Evolutionary conservation across 768 basidiomycete genomes (phyloP).

Genomic region (Lenzites betulinus): DNA sequence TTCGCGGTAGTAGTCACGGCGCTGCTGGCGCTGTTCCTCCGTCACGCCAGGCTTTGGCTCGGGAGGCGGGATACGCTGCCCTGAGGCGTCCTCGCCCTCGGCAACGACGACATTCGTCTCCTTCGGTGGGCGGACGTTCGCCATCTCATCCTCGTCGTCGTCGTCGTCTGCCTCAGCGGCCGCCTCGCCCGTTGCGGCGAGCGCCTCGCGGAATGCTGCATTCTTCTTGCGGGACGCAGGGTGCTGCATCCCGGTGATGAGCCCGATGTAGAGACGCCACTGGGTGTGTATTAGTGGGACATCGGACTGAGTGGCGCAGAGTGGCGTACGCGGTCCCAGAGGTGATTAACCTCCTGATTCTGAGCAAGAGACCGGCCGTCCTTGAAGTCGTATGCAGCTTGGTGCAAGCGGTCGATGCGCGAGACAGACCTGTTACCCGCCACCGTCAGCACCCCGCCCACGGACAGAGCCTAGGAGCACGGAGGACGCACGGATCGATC

Average conservation of each 20-base stretch:
- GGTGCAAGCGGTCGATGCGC: slow-evolving; percentile 55
- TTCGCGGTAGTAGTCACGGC: slow-evolving; percentile 26
- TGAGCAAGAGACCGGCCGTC: slow-evolving; percentile 41
- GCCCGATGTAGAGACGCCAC: slow-evolving; percentile 64
- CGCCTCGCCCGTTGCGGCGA: slow-evolving; percentile 25
- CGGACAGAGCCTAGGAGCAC: background rate
- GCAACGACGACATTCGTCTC: slow-evolving; percentile 11
- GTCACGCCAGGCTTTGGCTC: background rate
- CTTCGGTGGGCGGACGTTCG: slow-evolving; percentile 13
- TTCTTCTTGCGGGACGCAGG: slow-evolving; percentile 19
- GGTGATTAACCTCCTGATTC: slow-evolving; percentile 35
- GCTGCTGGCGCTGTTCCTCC: slow-evolving; percentile 20
- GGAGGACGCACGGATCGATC: slow-evolving; percentile 52
- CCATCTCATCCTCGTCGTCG: slow-evolving; percentile 25
- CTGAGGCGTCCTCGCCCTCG: slow-evolving; percentile 11
- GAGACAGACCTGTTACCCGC: slow-evolving; percentile 40
- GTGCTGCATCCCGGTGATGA: slow-evolving; percentile 36
- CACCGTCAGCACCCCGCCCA: background rate
- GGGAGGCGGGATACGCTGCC: background rate
- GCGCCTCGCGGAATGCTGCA: slow-evolving; percentile 17
- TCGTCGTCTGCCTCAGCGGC: slow-evolving; percentile 39
- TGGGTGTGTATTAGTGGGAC: slow-evolving; percentile 28
- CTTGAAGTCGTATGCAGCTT: slow-evolving; percentile 61
- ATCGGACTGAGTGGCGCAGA: no score
- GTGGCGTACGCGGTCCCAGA: slow-evolving; percentile 66